Base-by-base conservation (phyloP, 2,329 filamentous ascomycete genomes). In the Chalaropsis thielavioides region DNA sequence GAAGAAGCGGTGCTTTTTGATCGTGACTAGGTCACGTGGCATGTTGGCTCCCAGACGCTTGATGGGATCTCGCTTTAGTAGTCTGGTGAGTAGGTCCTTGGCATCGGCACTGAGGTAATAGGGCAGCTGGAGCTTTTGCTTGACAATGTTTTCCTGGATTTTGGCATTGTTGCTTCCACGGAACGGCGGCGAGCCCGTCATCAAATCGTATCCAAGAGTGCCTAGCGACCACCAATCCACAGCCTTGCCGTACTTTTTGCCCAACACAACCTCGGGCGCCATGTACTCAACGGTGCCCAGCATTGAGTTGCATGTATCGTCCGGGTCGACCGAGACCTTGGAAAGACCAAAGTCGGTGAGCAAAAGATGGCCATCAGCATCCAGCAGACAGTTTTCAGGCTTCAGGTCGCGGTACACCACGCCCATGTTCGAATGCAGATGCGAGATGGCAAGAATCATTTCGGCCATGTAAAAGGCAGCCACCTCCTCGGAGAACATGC, bases 211-310 rank as follows among this genome's bases (percentile, higher is more conserved):
- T 41, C 90, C 91, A 58, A 99, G 82, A 2, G 92, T 92, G 43
- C 95, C 94, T 59, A 99, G 86, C 3, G 92, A 96, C 94, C 94
- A 99, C 92, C 92, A 99, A 76, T 99, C 94, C 19, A 96, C 95
- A 1, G 91, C 87, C 74, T 92, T 92, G 72, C 92, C 92, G 74
- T 99, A 99, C 69, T 89, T 86, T 69, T 89, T 86, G 68, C 91
- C 92, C 68, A 86, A 83, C 67, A 99, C 85, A 62, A 99, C 89
- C 76, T 99, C 94, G 0, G 94, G 94, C 0, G 94, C 95, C 94
- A 99, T 99, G 81, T 99, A 99, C 74, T 97, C 94, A 66, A 96
- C 87, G 0, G 94, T 99, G 62, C 94, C 94, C 10, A 96, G 84
- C 69, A 96, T 88, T 51, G 90, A 96, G 75, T 91, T 90, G 80